Evolutionary conservation across 441 rosid species (phyloP).

Genomic region (Gossypium schwendimanii): DNA sequence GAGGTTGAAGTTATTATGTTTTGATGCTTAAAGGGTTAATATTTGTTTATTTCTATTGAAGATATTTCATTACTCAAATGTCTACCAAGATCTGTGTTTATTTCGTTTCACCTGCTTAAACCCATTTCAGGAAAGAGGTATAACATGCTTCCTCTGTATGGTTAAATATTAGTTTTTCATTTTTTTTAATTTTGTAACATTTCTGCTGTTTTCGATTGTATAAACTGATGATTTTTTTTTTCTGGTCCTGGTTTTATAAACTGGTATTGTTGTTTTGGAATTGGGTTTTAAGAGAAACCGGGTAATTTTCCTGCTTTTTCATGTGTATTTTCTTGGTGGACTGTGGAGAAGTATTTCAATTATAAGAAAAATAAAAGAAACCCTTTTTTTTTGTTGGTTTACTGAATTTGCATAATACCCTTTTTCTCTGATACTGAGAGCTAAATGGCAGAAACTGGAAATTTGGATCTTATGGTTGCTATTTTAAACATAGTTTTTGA

Average conservation of each 20-base stretch:
- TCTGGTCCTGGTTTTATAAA: background rate
- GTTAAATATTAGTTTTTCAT: conserved; percentile 1
- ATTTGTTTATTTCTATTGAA: conserved; percentile 18
- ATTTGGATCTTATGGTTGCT: conserved; percentile 21
- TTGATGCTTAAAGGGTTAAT: conserved; percentile 20
- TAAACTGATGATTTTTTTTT: background rate
- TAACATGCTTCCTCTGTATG: conserved; percentile 7
- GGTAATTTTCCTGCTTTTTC: conserved; percentile 3
- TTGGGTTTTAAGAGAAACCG: conserved; percentile 10
- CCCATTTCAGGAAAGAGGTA: conserved; percentile 25
- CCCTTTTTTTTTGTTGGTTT: background rate
- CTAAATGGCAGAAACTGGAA: background rate
- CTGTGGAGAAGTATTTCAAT: background rate
- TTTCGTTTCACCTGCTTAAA: conserved; percentile 16
- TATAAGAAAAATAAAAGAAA: too few relatives aligned
- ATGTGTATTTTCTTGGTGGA: background rate
- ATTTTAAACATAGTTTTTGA: background rate
- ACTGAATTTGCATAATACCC: background rate
- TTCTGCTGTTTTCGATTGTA: conserved; percentile 8
- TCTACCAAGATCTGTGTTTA: conserved; percentile 30
- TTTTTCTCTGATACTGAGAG: conserved; percentile 1
- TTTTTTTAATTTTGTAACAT: background rate
- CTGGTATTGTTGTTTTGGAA: background rate
- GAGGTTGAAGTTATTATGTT: conserved; percentile 9
- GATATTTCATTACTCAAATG: conserved; percentile 11